Evolutionary conservation across 371 early-diverging fungal genomes (phyloP), one percentile per base, ranked within the genome.

Genomic region (Umbelopsis sp.): DNA sequence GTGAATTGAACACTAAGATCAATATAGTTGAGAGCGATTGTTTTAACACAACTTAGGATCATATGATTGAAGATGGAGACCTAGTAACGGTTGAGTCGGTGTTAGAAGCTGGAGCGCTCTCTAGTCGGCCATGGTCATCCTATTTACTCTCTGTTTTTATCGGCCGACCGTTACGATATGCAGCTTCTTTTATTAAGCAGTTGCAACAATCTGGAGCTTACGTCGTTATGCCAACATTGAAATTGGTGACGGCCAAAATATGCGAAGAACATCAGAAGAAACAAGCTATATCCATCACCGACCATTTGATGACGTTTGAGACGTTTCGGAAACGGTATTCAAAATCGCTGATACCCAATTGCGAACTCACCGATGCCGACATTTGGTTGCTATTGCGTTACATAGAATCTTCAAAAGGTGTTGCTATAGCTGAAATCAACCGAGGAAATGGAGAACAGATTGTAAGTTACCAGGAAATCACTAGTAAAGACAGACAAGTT

Each of bases 171-270:
- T 57, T 57, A n/a, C 29, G 35, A 57, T 57, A 57, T 35, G 57
- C 57, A 11, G 57, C 57, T 3, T 37, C 57, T 3, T 57, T 57
- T 25, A 29, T 57, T 18, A 35, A 29, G 6, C 12, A 4, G 16
- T 7, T 14, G 12, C 57, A 35, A 25, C 57, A 29, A 6, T 57
- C 57, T 35, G 32, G 65, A 63, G 24, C 64, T 37, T 74, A 72
- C 65, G 71, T 78, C 1, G 79, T 83, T 4, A 48, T 83, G 65
- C 78, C 77, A 1, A 80, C 77, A 0, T 24, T 83, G 11, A 72
- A 77, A 38, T 46, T 67, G 3, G 46, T 80, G 10, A 73, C 75
- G 10, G 68, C 68, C 41, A 32, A 52, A 11, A 66, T 71, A n/a
- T 25, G 73, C 6, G 44, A 63, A 35, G 63, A 69, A 2, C 64